phyloP scores from a whole-genome alignment of 1,284 basidiomycete genomes.

The Abortiporus biennis region DNA sequence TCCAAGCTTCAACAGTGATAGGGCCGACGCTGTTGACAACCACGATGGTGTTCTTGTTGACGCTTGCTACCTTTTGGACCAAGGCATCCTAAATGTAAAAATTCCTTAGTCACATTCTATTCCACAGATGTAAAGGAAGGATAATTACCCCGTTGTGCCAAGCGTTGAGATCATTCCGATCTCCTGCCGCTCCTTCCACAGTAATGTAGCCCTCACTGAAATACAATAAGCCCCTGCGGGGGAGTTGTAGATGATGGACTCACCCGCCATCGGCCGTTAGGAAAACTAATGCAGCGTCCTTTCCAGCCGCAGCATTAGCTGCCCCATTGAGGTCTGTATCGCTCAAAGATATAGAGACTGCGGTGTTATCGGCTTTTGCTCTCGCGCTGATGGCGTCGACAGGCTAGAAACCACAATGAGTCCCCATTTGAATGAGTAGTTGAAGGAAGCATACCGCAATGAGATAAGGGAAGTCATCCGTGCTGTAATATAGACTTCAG shows the following conservation, averaged over 20 bases:
- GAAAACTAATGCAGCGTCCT: slow-evolving; percentile 60
- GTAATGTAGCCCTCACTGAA: slow-evolving; percentile 42
- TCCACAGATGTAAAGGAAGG: no score
- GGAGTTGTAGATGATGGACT: not conserved
- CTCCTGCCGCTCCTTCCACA: slow-evolving; percentile 61
- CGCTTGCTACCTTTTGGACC: slow-evolving; percentile 43
- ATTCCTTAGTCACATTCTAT: no score
- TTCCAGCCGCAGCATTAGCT: slow-evolving; percentile 39
- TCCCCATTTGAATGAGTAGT: not conserved
- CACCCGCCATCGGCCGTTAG: slow-evolving; percentile 44
- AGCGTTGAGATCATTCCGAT: slow-evolving; percentile 68
- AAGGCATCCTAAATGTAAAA: slow-evolving; percentile 41
- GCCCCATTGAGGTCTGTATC: slow-evolving; percentile 49
- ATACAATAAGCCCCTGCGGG: not conserved
- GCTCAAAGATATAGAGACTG: slow-evolving; percentile 47
- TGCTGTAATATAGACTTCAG: slow-evolving; percentile 15
- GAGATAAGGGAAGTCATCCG: slow-evolving; percentile 26
- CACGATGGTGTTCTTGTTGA: slow-evolving; percentile 66
- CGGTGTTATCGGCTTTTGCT: slow-evolving; percentile 32
- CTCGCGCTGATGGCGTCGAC: slow-evolving; percentile 42
- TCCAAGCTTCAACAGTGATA: slow-evolving; percentile 62
- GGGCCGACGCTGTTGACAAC: slow-evolving; percentile 73
- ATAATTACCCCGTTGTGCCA: slow-evolving; percentile 50
- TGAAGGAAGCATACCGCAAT: slow-evolving; percentile 17
- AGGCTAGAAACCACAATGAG: slow-evolving; percentile 23